Base-by-base conservation (phyloP, 192 early-diverging fungal species). In the Hyaloraphidium curvatum region DNA sequence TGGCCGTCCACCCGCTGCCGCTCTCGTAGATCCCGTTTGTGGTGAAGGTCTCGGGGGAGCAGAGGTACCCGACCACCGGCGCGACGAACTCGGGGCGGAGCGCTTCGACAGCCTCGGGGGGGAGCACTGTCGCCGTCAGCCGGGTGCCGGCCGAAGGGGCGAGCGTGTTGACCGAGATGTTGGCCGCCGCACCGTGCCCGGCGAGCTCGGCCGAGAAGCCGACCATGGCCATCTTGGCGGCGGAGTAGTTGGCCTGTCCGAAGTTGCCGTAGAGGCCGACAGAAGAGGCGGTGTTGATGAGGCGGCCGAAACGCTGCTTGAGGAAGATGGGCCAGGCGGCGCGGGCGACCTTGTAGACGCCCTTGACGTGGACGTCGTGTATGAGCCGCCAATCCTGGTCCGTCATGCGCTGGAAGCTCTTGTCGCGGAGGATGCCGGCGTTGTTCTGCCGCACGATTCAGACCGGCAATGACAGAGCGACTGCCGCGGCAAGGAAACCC, bases 61-160 rank as follows among this genome's bases (percentile, higher is more conserved):
- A 21, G 55, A 96, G 81, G 67, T 75, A 93, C n/a, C 68, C 84
- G 52, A 98, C 88, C 51, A 96, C 69, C 1, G 94, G 91, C 19
- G 91, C 80, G 30, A 96, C 84, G 62, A 88, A 91, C 69, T 98
- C 91, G 56, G 94, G 94, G 68, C 91, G 93, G 28, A 98, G 78
- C 11, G 87, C 79, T 50, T 83, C 87, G 51, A 96, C 78, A 59
- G 96, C 79, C 57, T 98, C 94, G 37, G 84, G 81, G 26, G 94
- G 94, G 79, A 94, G 83, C 78, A 97, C 0, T 39, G 91, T 96
- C 53, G 91, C 93, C 3, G 69, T 72, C 92, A 99, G 94, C 39
- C 89, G 76, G 14, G 88, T 91, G 16, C 90, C 93, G 33, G 95
- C 95, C 65, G 95, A 74, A 30, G 95, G 95, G 28, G 93, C 95